A percentile compares a stretch with the other conserved stretches of the same genome.
Evolutionary conservation across 352 stramenopile genomes (phyloP).

Genomic region (Phytophthora hibernalis): DNA sequence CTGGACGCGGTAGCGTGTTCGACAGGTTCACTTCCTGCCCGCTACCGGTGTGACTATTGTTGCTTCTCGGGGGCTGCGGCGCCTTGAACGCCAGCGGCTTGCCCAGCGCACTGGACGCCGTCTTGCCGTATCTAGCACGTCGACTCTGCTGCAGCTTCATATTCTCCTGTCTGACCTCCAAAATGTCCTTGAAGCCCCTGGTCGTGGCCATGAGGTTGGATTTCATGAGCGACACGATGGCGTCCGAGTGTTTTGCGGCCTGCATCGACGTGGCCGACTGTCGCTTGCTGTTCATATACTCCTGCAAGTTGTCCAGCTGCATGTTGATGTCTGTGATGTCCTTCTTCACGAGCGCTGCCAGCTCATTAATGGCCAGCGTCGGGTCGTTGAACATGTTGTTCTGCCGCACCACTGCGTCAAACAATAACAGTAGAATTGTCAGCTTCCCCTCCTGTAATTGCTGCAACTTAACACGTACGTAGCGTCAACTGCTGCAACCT

Average conservation of each 20-base stretch:
- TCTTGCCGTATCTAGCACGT: conserved; percentile 79
- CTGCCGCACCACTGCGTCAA: conserved; percentile 76
- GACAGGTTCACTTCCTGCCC: conserved; percentile 51
- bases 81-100: conserved; percentile 79
- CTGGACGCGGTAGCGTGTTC: conserved; percentile 65
- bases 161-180: conserved; percentile 87
- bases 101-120: conserved; percentile 69
- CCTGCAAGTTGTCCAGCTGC: conserved; percentile 85
- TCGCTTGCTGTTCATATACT: conserved; percentile 81
- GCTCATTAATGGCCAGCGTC: conserved; percentile 84
- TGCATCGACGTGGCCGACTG: conserved; percentile 64
- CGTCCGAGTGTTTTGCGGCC: conserved; percentile 81
- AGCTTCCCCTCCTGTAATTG: background rate
- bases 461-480: conserved; percentile 44
- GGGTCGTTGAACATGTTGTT: conserved; percentile 93
- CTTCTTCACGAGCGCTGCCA: conserved; percentile 84
- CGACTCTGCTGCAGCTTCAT: conserved; percentile 89
- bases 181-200: conserved; percentile 85
- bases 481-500: conserved; percentile 83
- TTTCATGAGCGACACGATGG: conserved; percentile 88
- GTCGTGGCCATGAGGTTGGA: conserved; percentile 83
- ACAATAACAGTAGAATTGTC: background rate
- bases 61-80: conserved; percentile 38
- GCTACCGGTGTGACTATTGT: conserved; percentile 39
- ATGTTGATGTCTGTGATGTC: conserved; percentile 90